Percentiles rank a stretch among this genome's conserved stretches.
Conservation (phyloP, 768 basidiomycete species). For the Pisolithus microcarpus region DNA sequence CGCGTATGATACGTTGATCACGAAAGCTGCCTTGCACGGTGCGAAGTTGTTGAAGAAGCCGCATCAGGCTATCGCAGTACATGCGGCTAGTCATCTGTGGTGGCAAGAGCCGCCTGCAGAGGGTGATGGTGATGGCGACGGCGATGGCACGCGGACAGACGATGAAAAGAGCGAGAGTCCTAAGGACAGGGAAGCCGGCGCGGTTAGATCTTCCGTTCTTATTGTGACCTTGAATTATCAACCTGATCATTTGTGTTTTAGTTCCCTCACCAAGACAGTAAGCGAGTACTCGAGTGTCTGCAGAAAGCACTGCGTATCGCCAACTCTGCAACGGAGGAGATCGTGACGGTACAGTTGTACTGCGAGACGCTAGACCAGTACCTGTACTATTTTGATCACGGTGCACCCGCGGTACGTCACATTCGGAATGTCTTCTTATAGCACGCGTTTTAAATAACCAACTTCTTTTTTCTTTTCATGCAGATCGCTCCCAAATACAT, state of each 20-base stretch:
- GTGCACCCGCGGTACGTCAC: conserved; percentile 75
- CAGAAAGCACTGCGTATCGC: conserved; percentile 96
- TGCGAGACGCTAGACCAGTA: conserved; percentile 96
- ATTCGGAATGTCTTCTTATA: background rate
- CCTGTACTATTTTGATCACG: conserved; percentile 91
- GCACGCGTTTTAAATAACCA: background rate
- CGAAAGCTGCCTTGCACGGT: conserved; percentile 97
- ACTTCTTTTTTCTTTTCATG: background rate
- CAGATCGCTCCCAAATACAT: conserved; percentile 94
- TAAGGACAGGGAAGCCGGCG: conserved; percentile 37
- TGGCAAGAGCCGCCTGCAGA: conserved; percentile 72
- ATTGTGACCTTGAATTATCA: background rate
- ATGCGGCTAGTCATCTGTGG: conserved; percentile 95
- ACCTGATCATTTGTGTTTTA: conserved; percentile 17
- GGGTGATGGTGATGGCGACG: conserved; percentile 32
- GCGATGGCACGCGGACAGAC: conserved; percentile 24
- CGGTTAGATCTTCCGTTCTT: conserved; percentile 37
- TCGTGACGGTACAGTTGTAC: conserved; percentile 93
- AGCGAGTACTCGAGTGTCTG: conserved; percentile 93
- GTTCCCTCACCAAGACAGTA: conserved; percentile 91
- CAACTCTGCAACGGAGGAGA: conserved; percentile 93
- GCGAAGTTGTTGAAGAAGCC: conserved; percentile 97
- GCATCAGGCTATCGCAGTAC: conserved; percentile 92
- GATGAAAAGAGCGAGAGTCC: conserved; percentile 25
- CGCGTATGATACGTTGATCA: conserved; percentile 96